These are phyloP conservation scores for Pichia scutulata DNA, from an alignment of 805 yeast species.

Conservation along the genomic window DNA sequence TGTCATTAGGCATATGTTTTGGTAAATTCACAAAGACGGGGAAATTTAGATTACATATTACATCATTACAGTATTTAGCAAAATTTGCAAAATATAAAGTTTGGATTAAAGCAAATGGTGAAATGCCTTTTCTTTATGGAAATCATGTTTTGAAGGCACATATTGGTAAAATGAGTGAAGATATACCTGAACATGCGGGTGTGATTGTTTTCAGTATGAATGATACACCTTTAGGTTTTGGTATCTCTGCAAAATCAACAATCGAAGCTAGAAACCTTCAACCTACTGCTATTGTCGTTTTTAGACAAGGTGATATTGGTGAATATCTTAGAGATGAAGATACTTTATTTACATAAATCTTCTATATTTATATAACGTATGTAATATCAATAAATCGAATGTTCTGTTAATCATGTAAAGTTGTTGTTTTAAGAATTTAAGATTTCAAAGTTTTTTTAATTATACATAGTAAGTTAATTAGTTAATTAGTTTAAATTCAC, in stretches of 20 bases:
- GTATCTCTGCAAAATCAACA: slow-evolving; percentile 89
- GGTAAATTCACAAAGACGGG: slow-evolving; percentile 98
- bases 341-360: slow-evolving; percentile 68
- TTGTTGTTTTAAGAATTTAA: too few relatives aligned
- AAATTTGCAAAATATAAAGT: slow-evolving; percentile 87
- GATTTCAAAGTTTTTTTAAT: neutral
- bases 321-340: slow-evolving; percentile 98
- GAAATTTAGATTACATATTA: slow-evolving; percentile 88
- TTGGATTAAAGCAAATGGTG: slow-evolving; percentile 97
- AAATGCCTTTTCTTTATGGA: slow-evolving; percentile 96
- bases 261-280: slow-evolving; percentile 79
- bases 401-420: neutral
- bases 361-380: neutral
- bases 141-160: slow-evolving; percentile 96
- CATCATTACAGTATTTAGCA: slow-evolving; percentile 77
- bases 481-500: neutral
- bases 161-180: slow-evolving; percentile 93
- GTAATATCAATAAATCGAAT: neutral
- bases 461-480: neutral
- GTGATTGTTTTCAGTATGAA: slow-evolving; percentile 85
- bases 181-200: slow-evolving; percentile 97
- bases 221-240: slow-evolving; percentile 91
- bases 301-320: slow-evolving; percentile 96
- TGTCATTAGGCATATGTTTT: slow-evolving; percentile 89
- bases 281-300: slow-evolving; percentile 92